Conservation (phyloP, 306 rosid genomes). For the Gastrolobium villosum region DNA sequence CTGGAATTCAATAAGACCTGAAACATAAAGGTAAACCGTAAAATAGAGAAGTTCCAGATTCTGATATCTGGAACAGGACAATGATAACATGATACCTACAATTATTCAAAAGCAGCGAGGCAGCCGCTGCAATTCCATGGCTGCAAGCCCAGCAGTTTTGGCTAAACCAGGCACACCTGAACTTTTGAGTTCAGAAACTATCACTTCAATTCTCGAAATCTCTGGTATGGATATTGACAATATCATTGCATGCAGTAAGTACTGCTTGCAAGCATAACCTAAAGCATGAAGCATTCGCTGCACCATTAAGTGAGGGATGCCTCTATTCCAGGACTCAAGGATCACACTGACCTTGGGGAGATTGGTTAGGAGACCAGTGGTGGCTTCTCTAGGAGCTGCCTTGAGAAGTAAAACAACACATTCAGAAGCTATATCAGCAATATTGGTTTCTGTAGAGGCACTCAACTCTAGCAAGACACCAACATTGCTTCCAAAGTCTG, state of each 20-base stretch:
- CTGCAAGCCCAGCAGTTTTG: slow-evolving; percentile 76
- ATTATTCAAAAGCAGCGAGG: slow-evolving; percentile 81
- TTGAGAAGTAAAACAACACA: slow-evolving; percentile 77
- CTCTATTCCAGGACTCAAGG: slow-evolving; percentile 80
- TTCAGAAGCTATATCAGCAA: slow-evolving; percentile 86
- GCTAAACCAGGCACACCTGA: slow-evolving; percentile 74
- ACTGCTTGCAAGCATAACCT: slow-evolving; percentile 91
- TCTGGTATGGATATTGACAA: slow-evolving; percentile 82
- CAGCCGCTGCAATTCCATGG: slow-evolving; percentile 89
- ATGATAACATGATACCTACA: slow-evolving; percentile 43
- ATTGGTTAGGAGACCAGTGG: slow-evolving; percentile 85
- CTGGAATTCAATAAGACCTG: slow-evolving; percentile 44
- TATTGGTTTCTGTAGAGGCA: slow-evolving; percentile 59
- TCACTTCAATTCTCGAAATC: slow-evolving; percentile 76
- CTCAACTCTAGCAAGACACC: slow-evolving; percentile 83
- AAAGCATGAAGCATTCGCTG: slow-evolving; percentile 80
- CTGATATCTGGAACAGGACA: slow-evolving; percentile 23
- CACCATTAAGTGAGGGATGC: slow-evolving; percentile 62
- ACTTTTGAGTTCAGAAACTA: slow-evolving; percentile 77
- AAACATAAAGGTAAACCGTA: slow-evolving; percentile 39
- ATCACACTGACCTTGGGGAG: slow-evolving; percentile 77
- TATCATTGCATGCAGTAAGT: slow-evolving; percentile 86
- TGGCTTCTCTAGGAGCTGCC: slow-evolving; percentile 97
- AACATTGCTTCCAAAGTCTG: slow-evolving; percentile 83
- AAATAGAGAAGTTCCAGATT: slow-evolving; percentile 14